Base-by-base conservation (phyloP, 1,139 yeast genomes). In the Saccharomycopsis crataegensis region DNA sequence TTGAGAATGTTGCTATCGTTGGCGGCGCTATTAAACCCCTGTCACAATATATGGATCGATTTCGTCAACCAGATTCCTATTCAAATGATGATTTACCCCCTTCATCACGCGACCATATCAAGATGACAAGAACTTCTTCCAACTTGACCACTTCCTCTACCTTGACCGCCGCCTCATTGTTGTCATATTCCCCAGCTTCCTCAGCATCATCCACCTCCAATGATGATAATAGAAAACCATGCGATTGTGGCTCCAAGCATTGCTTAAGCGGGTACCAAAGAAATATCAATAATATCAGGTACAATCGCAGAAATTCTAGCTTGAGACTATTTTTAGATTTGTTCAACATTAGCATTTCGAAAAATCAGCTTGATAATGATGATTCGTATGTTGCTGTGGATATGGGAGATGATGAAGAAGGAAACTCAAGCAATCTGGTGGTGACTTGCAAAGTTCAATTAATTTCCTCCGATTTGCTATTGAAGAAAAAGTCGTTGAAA, bases 401-500 rank as follows among this genome's bases (percentile, higher is more conserved):
- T 22, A 4, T 17, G 8, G 12, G 9, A 11, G 11, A 45, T 16
- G 49, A 31, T 9, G 49, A 47, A 47, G 31, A 34, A 8, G 14
- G 11, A n/a, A n/a, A 8, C 8, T 32, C 17, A 12, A 53, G 34
- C 34, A 6, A 16, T 8, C 22, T 12, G 12, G 8, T 50, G n/a
- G 45, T 51, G 7, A 42, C 37, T 33, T 57, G 59, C 41, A 42
- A 50, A 37, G 33, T 57, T 14, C 59, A 57, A 42, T 48, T 57
- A 7, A 50, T 55, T 41, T 50, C 54, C 1, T 54, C 59, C 5
- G 58, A 55, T 38, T 50, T 52, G 12, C 12, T 52, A 12, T 42
- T 57, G 17, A 55, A 55, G 42, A 54, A 57, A 34, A 54, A 57
- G 34, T 57, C 59, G 2, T 33, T 52, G 43, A 57, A 52, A 41